Conservation (phyloP, 2,329 filamentous ascomycete species). For the Lasiodiplodia citricola region DNA sequence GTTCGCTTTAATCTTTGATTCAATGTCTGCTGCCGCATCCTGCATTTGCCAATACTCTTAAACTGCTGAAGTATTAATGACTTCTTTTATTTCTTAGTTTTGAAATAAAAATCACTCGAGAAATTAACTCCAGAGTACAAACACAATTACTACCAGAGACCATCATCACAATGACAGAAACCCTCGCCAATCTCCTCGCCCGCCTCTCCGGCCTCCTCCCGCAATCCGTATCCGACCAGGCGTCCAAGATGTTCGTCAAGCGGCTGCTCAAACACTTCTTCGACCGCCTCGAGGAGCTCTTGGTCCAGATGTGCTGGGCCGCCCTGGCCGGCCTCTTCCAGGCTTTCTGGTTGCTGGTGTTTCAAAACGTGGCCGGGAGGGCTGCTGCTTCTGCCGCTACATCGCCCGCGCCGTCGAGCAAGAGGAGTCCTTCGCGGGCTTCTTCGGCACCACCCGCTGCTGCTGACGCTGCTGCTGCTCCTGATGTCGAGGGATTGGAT, state of each 20-base stretch:
- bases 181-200: not conserved
- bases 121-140: too few species aligned
- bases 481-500: not conserved
- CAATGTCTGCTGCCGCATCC: not conserved
- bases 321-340: not conserved
- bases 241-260: constrained; percentile 9
- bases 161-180: not conserved
- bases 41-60: not conserved
- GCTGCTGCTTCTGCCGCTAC: not conserved
- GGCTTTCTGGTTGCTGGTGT: not conserved
- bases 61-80: not conserved
- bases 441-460: not conserved
- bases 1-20: not conserved
- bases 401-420: not conserved
- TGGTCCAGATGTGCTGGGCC: not conserved
- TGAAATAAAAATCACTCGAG: not conserved
- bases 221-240: not conserved
- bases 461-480: not conserved
- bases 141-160: too few species aligned
- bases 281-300: not conserved
- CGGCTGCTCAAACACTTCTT: not conserved
- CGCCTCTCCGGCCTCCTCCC: not conserved
- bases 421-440: not conserved
- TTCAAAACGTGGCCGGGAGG: not conserved
- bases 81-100: not conserved